A percentile compares a stretch with the other conserved stretches of the same genome.
These are phyloP conservation scores for Dalbergia cochinchinensis DNA, from an alignment of 306 rosid genomes.

Conservation along the genomic window DNA sequence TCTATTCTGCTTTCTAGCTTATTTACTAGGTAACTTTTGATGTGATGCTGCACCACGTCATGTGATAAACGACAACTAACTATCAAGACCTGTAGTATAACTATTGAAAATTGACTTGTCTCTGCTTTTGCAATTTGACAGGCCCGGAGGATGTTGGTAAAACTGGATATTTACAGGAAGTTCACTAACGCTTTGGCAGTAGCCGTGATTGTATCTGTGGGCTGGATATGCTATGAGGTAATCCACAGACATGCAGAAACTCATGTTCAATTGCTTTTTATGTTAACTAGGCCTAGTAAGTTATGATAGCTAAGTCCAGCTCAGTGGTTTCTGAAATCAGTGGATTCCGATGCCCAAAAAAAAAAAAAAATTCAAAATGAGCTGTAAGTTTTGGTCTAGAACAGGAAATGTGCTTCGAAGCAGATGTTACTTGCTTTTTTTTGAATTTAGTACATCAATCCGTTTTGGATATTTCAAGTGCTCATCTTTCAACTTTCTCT, in stretches of 20 bases:
- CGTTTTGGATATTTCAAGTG: constrained; percentile 16
- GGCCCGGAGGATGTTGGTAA: constrained; percentile 91
- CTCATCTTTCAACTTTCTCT: constrained; percentile 33
- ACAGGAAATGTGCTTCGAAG: constrained; percentile 15
- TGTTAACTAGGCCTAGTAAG: constrained; percentile 23
- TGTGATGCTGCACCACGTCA: constrained; percentile 23
- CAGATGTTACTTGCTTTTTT: not conserved
- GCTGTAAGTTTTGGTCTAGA: not conserved
- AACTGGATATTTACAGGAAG: constrained; percentile 91
- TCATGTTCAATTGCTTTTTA: constrained; percentile 24
- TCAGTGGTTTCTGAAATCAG: constrained; percentile 25
- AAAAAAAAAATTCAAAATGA: constrained; percentile 29
- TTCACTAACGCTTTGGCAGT: constrained; percentile 94
- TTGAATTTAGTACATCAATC: not conserved
- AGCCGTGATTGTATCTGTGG: constrained; percentile 90
- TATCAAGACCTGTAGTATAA: constrained; percentile 1
- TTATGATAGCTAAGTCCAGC: constrained; percentile 27
- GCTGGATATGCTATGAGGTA: constrained; percentile 99
- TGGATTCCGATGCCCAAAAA: constrained; percentile 31
- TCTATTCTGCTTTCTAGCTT: constrained; percentile 26
- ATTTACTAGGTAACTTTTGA: not conserved
- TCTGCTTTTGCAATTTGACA: constrained; percentile 55
- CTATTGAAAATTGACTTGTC: constrained; percentile 34
- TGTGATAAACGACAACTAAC: not conserved
- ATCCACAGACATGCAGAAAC: constrained; percentile 27